Conservation (phyloP, 148 eudicot species). For the Camellia lanceoleosa region DNA sequence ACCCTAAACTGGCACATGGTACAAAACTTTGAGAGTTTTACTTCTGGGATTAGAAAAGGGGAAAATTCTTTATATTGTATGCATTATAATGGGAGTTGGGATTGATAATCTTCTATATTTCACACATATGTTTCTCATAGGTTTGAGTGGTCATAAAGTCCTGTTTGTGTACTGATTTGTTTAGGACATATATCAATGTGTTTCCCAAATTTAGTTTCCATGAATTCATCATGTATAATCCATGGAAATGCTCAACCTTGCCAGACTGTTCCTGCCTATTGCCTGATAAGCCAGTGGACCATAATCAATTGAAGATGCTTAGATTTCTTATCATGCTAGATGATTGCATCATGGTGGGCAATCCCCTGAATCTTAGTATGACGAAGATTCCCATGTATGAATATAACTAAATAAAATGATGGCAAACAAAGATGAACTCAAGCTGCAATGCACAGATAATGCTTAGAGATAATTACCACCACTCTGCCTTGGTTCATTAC, state of each 20-base stretch:
- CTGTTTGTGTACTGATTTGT: neutral
- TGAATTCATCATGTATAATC: neutral
- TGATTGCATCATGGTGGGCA: neutral
- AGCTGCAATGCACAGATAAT: neutral
- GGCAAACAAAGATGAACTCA: neutral
- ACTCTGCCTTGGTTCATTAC: conserved; percentile 34
- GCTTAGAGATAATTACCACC: conserved; percentile 5
- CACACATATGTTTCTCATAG: neutral
- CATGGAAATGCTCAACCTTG: neutral
- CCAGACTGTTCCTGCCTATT: neutral
- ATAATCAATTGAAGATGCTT: no score
- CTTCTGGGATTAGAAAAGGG: neutral
- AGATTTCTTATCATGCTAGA: neutral
- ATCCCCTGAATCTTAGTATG: no score
- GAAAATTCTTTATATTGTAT: neutral
- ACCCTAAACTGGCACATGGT: neutral
- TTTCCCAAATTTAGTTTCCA: neutral
- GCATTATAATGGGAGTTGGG: neutral
- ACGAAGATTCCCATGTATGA: no score
- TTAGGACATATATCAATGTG: neutral
- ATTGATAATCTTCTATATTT: neutral
- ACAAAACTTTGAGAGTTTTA: neutral
- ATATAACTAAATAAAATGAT: neutral
- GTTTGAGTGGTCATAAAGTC: neutral
- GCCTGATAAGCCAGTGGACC: neutral